Base-by-base conservation (phyloP, 768 basidiomycete species). In the Lepiota subincarnata region DNA sequence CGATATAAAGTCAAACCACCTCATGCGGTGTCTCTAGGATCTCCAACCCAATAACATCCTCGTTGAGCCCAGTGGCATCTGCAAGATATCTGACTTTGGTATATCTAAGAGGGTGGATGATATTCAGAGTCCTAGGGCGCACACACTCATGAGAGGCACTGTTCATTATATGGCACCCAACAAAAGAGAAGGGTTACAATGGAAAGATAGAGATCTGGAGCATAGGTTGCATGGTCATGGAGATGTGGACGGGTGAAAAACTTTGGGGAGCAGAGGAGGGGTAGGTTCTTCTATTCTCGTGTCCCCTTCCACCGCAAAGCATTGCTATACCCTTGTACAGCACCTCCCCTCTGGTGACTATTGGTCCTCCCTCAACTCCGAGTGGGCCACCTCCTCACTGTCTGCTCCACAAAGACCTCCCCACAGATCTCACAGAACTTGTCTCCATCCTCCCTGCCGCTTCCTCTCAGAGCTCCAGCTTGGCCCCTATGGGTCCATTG, bases 151-250 rank as follows among this genome's bases (percentile, higher is more conserved):
- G 86, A 86, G 85, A 69, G 95, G 95, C 5, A 94, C 93, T 0
- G 82, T 90, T 13, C 94, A 88, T 65, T 98, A 94, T 92, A 96
- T 97, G 93, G 93, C 94, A 0, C 94, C 93, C 0, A 94, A 91
- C 82, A 47, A 79, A 82, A 57, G 77, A 79, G 57, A 79, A 81
- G 48, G 92, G 92, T 0, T 98, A 98, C 67, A 87, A 88, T 60
- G 83, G 82, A n/a, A 98, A 98, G 66, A 84, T 96, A 42, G 95
- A 98, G 63, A 92, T 98, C 55, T 98, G 95, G 95, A 89, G 90
- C 61, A 75, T 95, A 18, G 95, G 95, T 1, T 98, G 95, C 66
- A 84, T 98, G 34, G 83, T 92, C 12, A 75, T 94, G 46, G 95
- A 98, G 67, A 98, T 98, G 95, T 94, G 92, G 85, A 86, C 88